These are phyloP conservation scores for Penicillium decumbens DNA, from an alignment of 2,329 filamentous ascomycete genomes.

Conservation along the genomic window DNA sequence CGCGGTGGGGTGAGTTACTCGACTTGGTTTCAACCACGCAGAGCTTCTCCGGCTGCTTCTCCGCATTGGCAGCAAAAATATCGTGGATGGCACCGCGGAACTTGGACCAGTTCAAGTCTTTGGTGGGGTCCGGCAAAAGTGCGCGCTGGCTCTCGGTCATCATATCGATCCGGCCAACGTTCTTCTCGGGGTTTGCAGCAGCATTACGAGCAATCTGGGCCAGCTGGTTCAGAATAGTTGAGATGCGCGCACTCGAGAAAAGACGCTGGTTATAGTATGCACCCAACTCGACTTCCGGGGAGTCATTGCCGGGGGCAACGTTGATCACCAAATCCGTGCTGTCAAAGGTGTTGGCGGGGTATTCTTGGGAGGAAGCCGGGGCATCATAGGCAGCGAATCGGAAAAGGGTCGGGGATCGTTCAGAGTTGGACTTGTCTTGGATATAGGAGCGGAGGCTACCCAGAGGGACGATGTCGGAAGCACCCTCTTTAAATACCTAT, in stretches of 20 bases:
- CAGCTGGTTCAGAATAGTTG: constrained; percentile 43
- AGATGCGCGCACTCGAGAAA: constrained; percentile 45
- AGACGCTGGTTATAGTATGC: constrained; percentile 45
- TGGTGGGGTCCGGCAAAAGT: constrained; percentile 41
- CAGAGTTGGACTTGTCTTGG: constrained; percentile 39
- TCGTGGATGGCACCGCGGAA: constrained; percentile 46
- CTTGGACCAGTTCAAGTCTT: constrained; percentile 44
- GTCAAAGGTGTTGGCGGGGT: constrained; percentile 43
- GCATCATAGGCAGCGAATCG: constrained; percentile 47
- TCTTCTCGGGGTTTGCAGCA: constrained; percentile 37
- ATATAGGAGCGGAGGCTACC: constrained; percentile 39
- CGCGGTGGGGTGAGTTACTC: constrained; percentile 52
- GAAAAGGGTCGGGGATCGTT: constrained; percentile 42
- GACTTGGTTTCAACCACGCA: constrained; percentile 64
- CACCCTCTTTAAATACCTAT: constrained; percentile 40
- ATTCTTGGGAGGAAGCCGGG: constrained; percentile 39
- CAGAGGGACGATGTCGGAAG: constrained; percentile 42
- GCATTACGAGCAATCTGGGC: constrained; percentile 40
- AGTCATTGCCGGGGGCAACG: constrained; percentile 26
- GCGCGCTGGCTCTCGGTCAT: constrained; percentile 34
- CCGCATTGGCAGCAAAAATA: constrained; percentile 50
- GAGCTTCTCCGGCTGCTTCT: constrained; percentile 61
- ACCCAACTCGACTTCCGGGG: constrained; percentile 31
- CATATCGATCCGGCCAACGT: constrained; percentile 44
- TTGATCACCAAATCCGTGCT: constrained; percentile 43